Conservation (phyloP, 2,329 filamentous ascomycete species). For the Cyphellophora attinorum region DNA sequence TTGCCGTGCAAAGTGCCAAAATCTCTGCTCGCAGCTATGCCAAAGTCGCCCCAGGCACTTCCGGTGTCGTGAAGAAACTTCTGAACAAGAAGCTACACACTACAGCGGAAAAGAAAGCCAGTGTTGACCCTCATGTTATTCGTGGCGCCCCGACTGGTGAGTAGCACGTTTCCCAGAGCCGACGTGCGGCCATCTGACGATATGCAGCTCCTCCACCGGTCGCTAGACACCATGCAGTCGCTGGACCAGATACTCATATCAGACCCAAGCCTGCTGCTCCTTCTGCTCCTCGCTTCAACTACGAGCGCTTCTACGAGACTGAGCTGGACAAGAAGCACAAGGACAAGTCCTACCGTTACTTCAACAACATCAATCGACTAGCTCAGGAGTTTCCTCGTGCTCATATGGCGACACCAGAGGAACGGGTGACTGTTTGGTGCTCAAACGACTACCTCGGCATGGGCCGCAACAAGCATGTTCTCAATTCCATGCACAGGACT, state of each 20-base stretch:
- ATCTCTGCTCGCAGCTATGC: constrained; percentile 20
- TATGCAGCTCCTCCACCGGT: constrained; percentile 11
- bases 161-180: neutral
- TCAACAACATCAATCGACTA: constrained; percentile 99
- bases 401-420: constrained; percentile 74
- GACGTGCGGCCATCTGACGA: neutral
- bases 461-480: constrained; percentile 79
- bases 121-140: constrained; percentile 53
- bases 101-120: constrained; percentile 64
- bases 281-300: constrained; percentile 62
- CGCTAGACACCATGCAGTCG: constrained; percentile 6
- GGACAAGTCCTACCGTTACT: constrained; percentile 99
- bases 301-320: constrained; percentile 75
- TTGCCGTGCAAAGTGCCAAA: constrained; percentile 64
- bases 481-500: constrained; percentile 89
- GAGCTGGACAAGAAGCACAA: constrained; percentile 98
- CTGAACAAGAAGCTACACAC: constrained; percentile 61
- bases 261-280: constrained; percentile 40
- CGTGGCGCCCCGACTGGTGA: constrained; percentile 32
- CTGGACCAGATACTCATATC: constrained; percentile 20
- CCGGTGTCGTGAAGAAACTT: constrained; percentile 19
- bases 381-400: constrained; percentile 93
- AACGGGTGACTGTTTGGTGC: constrained; percentile 95
- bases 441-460: constrained; percentile 98
- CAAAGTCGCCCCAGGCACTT: constrained; percentile 26